Evolutionary conservation across 2,329 filamentous ascomycete species (phyloP).

Genomic region (Epichloe uncinata): DNA sequence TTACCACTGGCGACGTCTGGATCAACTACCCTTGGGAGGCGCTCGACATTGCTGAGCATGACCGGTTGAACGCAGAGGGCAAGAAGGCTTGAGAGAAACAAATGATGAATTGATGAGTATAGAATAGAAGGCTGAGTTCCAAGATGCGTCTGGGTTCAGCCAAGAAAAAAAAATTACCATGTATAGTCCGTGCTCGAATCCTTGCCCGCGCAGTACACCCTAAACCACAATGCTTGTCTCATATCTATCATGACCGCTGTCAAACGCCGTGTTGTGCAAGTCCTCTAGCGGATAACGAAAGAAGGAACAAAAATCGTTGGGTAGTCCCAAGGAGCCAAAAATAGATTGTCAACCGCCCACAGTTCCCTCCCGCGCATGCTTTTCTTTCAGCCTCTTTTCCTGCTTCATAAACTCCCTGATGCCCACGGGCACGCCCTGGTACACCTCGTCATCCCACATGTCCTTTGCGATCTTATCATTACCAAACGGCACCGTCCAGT

Average conservation of each 20-base stretch:
- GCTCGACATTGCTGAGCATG: constrained; percentile 84
- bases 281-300: neutral
- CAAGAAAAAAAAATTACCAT: neutral
- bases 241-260: neutral
- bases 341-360: constrained; percentile 17
- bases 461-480: constrained; percentile 34
- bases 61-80: constrained; percentile 46
- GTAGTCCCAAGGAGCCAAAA: neutral
- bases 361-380: constrained; percentile 47
- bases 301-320: neutral
- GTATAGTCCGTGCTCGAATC: neutral
- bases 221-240: neutral
- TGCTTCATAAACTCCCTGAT: constrained; percentile 96
- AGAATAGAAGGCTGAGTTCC: constrained; percentile 3
- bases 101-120: neutral
- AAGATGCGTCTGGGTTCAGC: neutral
- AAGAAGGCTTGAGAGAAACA: constrained; percentile 10
- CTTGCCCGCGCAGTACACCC: neutral
- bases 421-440: constrained; percentile 73
- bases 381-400: constrained; percentile 78
- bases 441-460: constrained; percentile 53
- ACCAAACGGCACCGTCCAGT: constrained; percentile 36
- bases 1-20: constrained; percentile 89
- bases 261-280: neutral
- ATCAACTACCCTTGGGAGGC: constrained; percentile 99